Percentiles rank a stretch among this genome's conserved stretches.
Evolutionary conservation across 139 green algal species (phyloP).

Genomic region (Micractinium conductrix): DNA sequence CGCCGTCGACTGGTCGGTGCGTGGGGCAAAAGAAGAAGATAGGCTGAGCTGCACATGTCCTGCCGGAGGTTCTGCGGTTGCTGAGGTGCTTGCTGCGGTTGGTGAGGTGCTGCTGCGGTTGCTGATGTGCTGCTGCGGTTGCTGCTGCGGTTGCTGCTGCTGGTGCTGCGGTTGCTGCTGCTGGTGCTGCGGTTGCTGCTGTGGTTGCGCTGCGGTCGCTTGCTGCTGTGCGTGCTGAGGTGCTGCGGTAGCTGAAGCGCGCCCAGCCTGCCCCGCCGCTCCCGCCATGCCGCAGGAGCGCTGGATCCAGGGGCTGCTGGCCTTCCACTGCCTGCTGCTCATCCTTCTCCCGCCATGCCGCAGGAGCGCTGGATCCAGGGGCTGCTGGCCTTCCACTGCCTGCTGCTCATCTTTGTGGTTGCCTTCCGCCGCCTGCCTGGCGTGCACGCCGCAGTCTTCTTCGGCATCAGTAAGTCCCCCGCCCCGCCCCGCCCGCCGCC

Average conservation of each 20-base stretch:
- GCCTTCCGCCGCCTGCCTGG: conserved; percentile 32
- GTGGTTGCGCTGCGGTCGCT: neutral
- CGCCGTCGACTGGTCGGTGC: conserved; percentile 62
- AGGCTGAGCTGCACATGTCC: no score
- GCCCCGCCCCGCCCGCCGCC: neutral
- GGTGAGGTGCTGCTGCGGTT: neutral
- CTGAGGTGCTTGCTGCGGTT: no score
- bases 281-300: neutral
- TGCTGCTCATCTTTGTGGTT: conserved; percentile 49
- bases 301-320: neutral
- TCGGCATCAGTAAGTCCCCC: conserved; percentile 37
- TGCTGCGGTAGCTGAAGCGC: no score
- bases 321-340: neutral
- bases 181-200: no score
- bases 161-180: neutral
- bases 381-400: conserved; percentile 48
- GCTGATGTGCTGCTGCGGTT: neutral
- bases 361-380: conserved; percentile 61
- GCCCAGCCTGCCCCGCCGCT: neutral
- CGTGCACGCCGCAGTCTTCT: conserved; percentile 45
- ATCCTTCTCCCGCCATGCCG: neutral
- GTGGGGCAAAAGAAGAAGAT: no score
- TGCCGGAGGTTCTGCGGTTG: no score
- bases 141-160: neutral
- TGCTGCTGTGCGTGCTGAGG: neutral